These are phyloP conservation scores for Plasmodium gaboni DNA, from an alignment of 169 alveolate species.

Conservation along the genomic window DNA sequence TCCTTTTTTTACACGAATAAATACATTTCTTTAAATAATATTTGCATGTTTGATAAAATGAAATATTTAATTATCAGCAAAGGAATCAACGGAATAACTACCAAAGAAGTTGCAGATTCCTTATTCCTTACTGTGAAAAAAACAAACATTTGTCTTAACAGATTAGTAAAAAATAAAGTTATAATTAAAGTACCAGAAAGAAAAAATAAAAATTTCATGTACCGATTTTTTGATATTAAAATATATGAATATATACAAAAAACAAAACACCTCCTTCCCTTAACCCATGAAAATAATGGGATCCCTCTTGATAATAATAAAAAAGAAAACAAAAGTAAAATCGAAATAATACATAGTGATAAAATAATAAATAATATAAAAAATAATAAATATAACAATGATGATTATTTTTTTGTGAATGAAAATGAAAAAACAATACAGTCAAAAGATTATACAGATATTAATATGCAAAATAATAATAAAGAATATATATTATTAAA, in stretches of 20 bases:
- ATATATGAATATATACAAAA: constrained; percentile 69
- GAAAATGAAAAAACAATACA: too few species aligned
- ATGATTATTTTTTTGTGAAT: too few species aligned
- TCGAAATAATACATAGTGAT: neutral
- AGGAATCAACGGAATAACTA: constrained; percentile 65
- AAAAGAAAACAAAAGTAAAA: neutral
- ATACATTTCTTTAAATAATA: constrained; percentile 15
- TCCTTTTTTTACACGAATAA: neutral
- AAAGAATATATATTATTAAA: too few species aligned
- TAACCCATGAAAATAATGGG: neutral
- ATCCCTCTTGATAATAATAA: too few species aligned
- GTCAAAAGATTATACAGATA: too few species aligned
- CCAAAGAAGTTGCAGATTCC: constrained; percentile 47
- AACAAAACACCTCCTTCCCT: neutral
- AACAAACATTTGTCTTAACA: constrained; percentile 48
- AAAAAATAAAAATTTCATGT: constrained; percentile 71
- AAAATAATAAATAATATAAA: neutral
- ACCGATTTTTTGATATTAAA: constrained; percentile 51
- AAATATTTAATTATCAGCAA: constrained; percentile 59
- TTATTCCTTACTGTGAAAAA: constrained; percentile 49
- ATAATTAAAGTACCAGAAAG: constrained; percentile 69
- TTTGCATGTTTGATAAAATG: constrained; percentile 39
- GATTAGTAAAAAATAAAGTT: constrained; percentile 43
- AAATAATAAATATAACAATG: neutral
- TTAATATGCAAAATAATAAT: too few species aligned